Base-by-base conservation (phyloP, 805 yeast species). In the Myxozyma melibiosi region DNA sequence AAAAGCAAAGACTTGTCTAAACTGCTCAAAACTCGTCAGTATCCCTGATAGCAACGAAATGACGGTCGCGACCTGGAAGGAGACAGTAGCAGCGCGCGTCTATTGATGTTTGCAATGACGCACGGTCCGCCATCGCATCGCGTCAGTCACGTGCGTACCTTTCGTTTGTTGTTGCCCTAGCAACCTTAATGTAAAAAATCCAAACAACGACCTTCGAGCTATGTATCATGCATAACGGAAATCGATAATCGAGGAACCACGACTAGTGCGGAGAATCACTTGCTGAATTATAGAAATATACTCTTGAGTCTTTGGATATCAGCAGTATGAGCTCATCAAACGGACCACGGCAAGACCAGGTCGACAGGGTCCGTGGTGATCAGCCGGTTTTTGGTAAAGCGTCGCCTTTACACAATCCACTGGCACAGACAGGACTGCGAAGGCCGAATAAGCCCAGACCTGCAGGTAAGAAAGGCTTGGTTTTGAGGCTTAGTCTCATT, bases 341-440 rank as follows among this genome's bases (percentile, higher is more conserved):
- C 13, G 40, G 34, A 14, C 5, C 30, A 4, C 27, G 24, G 30
- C 53, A 27, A 6, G 46, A 22, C n/a, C 46, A 35, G 13, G 41
- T 33, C 5, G 39, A 20, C 31, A 34, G 40, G 20, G 30, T 37
- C n/a, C 33, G 42, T 22, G 28, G 16, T 20, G 44, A 20, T n/a
- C 37, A 16, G 8, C 58, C 53, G 25, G 45, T 30, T 14, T 57
- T 60, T 24, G 62, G 56, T 8, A 47, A 57, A 24, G 18, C 55
- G n/a, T 48, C 63, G 11, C 52, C 52, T 22, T 33, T 57, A 25
- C 52, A 45, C 25, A 58, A 57, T 41, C 62, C 62, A 2, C 48
- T 58, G 24, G 53, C 57, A 5, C 11, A 25, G 6, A 22, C 58
- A 1, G 53, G 59, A 6, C 34, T 42, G 3, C 22, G 46, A 18